These are phyloP conservation scores for Liquidambar formosana DNA, from an alignment of 164 flowering plant genomes.

Conservation along the genomic window DNA sequence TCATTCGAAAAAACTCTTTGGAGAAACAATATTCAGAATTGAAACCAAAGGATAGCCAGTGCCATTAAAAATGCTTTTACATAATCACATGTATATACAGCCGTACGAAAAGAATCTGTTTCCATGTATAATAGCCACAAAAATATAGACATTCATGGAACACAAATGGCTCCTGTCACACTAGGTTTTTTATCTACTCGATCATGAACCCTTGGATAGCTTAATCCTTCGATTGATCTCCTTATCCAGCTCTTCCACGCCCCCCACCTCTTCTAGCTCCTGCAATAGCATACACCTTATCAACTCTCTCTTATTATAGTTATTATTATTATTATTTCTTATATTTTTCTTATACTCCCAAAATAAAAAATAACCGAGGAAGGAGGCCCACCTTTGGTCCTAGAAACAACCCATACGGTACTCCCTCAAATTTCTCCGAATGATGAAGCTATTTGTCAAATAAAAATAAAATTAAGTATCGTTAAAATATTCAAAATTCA, in stretches of 20 bases:
- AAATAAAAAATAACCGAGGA: too few species aligned
- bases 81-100: too few species aligned
- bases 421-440: constrained; percentile 79
- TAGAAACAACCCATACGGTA: constrained; percentile 91
- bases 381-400: constrained; percentile 64
- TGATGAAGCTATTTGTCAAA: constrained; percentile 65
- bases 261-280: constrained; percentile 89
- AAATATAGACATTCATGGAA: too few species aligned
- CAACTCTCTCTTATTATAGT: too few species aligned
- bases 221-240: constrained; percentile 41
- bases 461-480: not conserved
- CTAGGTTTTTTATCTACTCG: not conserved
- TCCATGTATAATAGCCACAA: too few species aligned
- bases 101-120: too few species aligned
- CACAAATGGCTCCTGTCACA: not conserved
- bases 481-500: not conserved
- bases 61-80: too few species aligned
- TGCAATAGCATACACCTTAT: constrained; percentile 19
- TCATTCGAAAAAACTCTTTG: too few species aligned
- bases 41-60: too few species aligned
- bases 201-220: constrained; percentile 3
- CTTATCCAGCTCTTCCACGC: constrained; percentile 70
- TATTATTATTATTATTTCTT: too few species aligned
- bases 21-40: too few species aligned
- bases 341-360: too few species aligned